Conservation (phyloP, 2,329 filamentous ascomycete species). For the Trichoderma pleuroti region DNA sequence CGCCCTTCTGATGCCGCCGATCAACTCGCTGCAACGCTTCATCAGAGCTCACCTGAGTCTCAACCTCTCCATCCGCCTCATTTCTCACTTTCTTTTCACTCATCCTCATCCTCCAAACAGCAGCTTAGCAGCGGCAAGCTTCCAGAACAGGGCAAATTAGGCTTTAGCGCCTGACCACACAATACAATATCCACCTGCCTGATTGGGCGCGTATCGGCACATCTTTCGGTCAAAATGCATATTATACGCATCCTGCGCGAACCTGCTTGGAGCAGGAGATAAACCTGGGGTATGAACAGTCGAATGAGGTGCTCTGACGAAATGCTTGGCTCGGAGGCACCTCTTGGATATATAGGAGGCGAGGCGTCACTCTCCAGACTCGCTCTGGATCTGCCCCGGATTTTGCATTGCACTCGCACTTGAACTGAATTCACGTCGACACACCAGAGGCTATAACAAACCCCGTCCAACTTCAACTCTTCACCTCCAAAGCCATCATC, state of each 20-base stretch:
- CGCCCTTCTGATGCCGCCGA: background rate
- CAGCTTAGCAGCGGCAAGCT: background rate
- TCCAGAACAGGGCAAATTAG: background rate
- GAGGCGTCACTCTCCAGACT: background rate
- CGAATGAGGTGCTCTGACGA: conserved; percentile 3
- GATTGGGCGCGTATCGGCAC: conserved; percentile 13
- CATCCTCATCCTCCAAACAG: background rate
- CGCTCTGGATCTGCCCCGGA: conserved; percentile 5
- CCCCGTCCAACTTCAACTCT: background rate
- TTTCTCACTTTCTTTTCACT: background rate
- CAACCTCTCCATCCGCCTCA: background rate
- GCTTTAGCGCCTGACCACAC: conserved; percentile 9
- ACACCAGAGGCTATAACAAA: background rate
- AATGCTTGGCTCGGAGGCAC: background rate
- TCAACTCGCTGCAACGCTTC: background rate
- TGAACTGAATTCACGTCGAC: background rate
- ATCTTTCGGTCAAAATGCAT: conserved; percentile 19
- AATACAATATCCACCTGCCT: conserved; percentile 10
- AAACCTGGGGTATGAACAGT: conserved; percentile 14
- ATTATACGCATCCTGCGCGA: conserved; percentile 17
- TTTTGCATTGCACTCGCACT: background rate
- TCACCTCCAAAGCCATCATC: background rate
- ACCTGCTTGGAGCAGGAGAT: conserved; percentile 17
- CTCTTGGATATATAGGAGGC: conserved; percentile 9
- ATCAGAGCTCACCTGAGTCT: background rate